Evolutionary conservation across 2,329 filamentous ascomycete species (phyloP), one percentile per base, ranked within the genome.

Genomic region (Pseudofabraea citricarpa): DNA sequence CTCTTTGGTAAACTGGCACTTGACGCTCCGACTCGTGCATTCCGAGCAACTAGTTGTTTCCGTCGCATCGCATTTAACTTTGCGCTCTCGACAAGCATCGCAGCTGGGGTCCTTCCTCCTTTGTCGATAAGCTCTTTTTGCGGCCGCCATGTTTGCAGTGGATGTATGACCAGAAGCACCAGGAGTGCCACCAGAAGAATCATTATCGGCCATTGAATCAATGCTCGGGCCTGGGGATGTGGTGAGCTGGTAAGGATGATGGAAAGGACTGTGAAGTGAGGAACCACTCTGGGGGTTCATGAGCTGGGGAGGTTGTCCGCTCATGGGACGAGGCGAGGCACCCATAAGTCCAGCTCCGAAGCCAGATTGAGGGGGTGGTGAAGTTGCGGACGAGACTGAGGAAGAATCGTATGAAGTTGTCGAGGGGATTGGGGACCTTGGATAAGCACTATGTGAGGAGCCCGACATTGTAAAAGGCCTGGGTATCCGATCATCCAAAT

Each of bases 1-100:
- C 67, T 98, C 93, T 68, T 98, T 98, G 39, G 93, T 98, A 63
- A 98, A 98, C 61, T 97, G 91, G 62, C 93, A 98, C 64, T 94
- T 95, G 52, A 97, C 91, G 61, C 91, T 94, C 52, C 93, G 84
- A 63, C 90, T 96, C 4, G 89, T 93, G 68, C 93, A 98, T 67
- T 98, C 93, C 2, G 93, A 96, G 64, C 93, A 98, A 66, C 91
- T 95, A 9, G 87, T 84, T 15, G 88, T 95, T 63, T 97, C 93
- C 13, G 93, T 97, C 23, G 93, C 93, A 70, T 98, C 93, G 65
- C 93, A 98, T 75, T 86, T 86, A 60, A 86, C 82, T 66, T 86
- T 86, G 52, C 82, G 71, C 58, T 98, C 93, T 47, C 93, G 80
- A 63, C 93, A 98, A 40, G 93, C 93, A 71, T 98, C 93, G 64